A percentile compares a stretch with the other conserved stretches of the same genome.
These are phyloP conservation scores for Trichoderma atrobrunneum DNA, from an alignment of 2,329 filamentous ascomycete genomes.

Conservation along the genomic window DNA sequence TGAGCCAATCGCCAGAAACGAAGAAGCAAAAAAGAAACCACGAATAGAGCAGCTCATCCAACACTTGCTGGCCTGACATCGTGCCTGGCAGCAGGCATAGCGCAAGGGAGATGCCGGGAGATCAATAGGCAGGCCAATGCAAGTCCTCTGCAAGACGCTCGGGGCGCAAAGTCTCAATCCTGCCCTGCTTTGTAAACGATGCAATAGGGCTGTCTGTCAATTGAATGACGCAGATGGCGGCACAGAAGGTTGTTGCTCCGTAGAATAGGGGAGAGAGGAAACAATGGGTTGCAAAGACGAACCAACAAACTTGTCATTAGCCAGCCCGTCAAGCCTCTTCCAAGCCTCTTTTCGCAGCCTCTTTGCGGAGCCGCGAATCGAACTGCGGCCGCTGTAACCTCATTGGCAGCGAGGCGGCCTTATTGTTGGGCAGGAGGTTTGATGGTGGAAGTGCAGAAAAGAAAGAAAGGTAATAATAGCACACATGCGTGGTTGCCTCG, in stretches of 20 bases:
- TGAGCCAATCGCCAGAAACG: not conserved
- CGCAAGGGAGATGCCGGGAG: not conserved
- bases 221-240: not conserved
- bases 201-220: not conserved
- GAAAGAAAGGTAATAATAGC: not conserved
- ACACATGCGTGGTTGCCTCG: not conserved
- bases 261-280: not conserved
- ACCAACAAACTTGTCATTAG: not conserved
- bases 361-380: conserved; percentile 12
- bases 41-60: not conserved
- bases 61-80: not conserved
- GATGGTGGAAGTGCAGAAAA: not conserved
- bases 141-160: not conserved
- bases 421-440: not conserved
- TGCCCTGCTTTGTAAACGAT: not conserved
- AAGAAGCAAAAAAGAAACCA: not conserved
- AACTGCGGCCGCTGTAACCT: not conserved
- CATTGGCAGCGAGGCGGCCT: not conserved
- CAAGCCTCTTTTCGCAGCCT: not conserved
- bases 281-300: not conserved
- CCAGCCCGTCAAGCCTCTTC: not conserved
- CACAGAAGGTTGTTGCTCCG: not conserved
- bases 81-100: not conserved
- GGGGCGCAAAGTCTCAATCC: not conserved
- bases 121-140: not conserved